phyloP scores from a whole-genome alignment of 2,329 filamentous ascomycete genomes.

The Cucurbitaria berberidis region DNA sequence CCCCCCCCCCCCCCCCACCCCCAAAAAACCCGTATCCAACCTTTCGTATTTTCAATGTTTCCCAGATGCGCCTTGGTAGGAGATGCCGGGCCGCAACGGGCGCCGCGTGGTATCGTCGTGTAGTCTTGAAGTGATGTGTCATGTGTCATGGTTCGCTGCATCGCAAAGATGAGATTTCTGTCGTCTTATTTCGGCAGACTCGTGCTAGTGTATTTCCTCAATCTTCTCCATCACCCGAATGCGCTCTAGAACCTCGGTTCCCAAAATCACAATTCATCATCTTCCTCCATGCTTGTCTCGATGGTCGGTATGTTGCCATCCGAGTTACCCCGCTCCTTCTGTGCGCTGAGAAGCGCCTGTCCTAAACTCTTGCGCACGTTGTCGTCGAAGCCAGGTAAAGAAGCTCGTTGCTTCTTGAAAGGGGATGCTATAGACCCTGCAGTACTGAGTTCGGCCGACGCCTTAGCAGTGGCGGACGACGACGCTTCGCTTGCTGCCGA shows the following conservation, averaged over 20 bases:
- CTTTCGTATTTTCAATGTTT: not conserved
- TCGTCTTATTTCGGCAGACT: not conserved
- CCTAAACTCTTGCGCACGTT: slow-evolving; percentile 49
- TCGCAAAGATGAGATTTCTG: not conserved
- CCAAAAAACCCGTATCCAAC: slow-evolving; percentile 6
- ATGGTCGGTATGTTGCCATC: slow-evolving; percentile 35
- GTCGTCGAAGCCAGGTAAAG: slow-evolving; percentile 58
- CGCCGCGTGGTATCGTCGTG: slow-evolving; percentile 3
- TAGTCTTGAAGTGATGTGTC: not conserved
- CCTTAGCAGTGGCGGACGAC: slow-evolving; percentile 39
- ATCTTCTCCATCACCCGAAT: slow-evolving; percentile 19
- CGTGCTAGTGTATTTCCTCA: not conserved
- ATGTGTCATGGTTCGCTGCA: not conserved
- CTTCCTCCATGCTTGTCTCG: slow-evolving; percentile 49
- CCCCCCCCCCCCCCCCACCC: no score
- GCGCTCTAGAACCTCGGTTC: slow-evolving; percentile 31
- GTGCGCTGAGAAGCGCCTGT: slow-evolving; percentile 38
- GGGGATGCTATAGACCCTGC: slow-evolving; percentile 69
- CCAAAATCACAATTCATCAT: slow-evolving; percentile 54
- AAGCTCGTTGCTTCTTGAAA: slow-evolving; percentile 76
- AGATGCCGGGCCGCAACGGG: slow-evolving; percentile 8
- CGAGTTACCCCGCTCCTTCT: slow-evolving; percentile 43
- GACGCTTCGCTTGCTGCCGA: slow-evolving; percentile 28
- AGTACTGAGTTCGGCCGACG: slow-evolving; percentile 51
- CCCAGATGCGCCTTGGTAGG: slow-evolving; percentile 14